A percentile compares a stretch with the other conserved stretches of the same genome.
phyloP scores from a whole-genome alignment of 2,329 filamentous ascomycete species.

The Fusarium falciforme region DNA sequence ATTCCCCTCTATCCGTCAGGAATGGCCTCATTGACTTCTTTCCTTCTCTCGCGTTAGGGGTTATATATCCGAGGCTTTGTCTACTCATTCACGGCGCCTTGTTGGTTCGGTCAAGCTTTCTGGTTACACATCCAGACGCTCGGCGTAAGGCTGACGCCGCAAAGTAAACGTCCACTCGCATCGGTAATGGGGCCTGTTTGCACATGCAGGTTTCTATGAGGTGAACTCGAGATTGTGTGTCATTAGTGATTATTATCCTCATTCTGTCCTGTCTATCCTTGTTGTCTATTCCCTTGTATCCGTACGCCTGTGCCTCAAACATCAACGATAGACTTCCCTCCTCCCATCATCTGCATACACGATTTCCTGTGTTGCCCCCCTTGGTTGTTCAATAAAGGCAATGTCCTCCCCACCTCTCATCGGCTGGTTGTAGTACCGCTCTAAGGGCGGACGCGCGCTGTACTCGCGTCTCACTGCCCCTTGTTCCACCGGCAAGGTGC shows the following conservation, averaged over 20 bases:
- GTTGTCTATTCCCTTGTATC: background rate
- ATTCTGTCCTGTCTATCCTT: background rate
- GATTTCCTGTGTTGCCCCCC: conserved; percentile 55
- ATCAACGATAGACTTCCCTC: conserved; percentile 51
- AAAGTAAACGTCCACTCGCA: background rate
- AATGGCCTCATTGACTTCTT: conserved; percentile 22
- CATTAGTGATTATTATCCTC: conserved; percentile 7
- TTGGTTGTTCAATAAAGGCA: conserved; percentile 58
- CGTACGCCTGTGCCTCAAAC: background rate
- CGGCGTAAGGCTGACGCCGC: background rate
- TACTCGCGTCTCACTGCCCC: conserved; percentile 48
- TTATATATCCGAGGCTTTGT: background rate
- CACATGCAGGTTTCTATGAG: background rate
- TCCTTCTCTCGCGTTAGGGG: background rate
- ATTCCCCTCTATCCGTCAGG: background rate
- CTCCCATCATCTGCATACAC: conserved; percentile 58
- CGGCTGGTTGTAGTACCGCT: conserved; percentile 57
- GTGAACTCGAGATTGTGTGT: background rate
- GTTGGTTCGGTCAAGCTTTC: background rate
- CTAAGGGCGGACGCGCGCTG: conserved; percentile 56
- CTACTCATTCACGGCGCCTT: background rate
- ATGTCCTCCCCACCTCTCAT: conserved; percentile 52
- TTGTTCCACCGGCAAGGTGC: conserved; percentile 39
- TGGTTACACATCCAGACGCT: background rate
- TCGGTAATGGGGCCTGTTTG: background rate